phyloP scores from a whole-genome alignment of 306 rosid genomes.

The Casuarina equisetifolia region DNA sequence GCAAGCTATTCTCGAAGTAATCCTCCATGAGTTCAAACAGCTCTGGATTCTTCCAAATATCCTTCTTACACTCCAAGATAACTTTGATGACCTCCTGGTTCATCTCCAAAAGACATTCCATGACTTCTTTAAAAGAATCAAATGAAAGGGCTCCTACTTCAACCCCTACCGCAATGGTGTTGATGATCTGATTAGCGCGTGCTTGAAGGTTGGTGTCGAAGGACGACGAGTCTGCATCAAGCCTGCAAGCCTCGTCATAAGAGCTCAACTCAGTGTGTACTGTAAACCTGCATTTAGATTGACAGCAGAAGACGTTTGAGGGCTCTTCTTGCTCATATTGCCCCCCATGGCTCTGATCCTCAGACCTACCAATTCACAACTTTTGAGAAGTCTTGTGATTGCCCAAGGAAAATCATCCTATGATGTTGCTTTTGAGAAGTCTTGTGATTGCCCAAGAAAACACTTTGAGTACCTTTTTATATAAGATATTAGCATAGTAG shows the following conservation, averaged over 20 bases:
- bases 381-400: conserved; percentile 8
- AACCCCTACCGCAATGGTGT: conserved; percentile 69
- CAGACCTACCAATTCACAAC: conserved; percentile 34
- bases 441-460: no score
- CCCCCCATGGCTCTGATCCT: conserved; percentile 61
- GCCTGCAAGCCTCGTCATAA: conserved; percentile 78
- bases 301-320: conserved; percentile 42
- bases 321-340: conserved; percentile 72
- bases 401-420: no score
- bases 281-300: conserved; percentile 41
- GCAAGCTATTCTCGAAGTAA: conserved; percentile 85
- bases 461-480: no score
- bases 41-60: conserved; percentile 87
- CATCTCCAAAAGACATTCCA: conserved; percentile 86
- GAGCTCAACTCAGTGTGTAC: conserved; percentile 68
- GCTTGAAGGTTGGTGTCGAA: conserved; percentile 72
- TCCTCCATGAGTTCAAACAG: conserved; percentile 87
- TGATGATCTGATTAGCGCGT: conserved; percentile 78
- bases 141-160: conserved; percentile 86
- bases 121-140: conserved; percentile 74
- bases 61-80: conserved; percentile 88
- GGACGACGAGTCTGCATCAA: conserved; percentile 65
- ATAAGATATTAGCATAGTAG: no score
- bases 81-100: conserved; percentile 92
- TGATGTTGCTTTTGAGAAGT: no score